Evolutionary conservation across 2,329 filamentous ascomycete species (phyloP), one percentile per base, ranked within the genome.

Genomic region (Zymoseptoria crescenta): DNA sequence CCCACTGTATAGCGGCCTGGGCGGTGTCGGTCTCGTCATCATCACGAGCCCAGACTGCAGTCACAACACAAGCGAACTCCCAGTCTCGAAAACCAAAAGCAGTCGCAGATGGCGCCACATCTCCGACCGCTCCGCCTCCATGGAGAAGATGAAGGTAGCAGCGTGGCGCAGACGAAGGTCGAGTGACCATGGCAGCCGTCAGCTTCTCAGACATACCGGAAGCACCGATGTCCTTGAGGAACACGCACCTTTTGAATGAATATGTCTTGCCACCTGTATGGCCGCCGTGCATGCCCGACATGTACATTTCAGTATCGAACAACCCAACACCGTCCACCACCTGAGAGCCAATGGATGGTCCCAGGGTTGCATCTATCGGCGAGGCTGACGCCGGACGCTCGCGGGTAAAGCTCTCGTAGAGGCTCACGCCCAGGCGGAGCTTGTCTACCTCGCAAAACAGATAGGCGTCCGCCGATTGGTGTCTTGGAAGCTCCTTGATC

Each of bases 71-170:
- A 52, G 83, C 84, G 73, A 81, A 87, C 30, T 82, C 76, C 84
- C 83, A 87, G 68, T 83, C 77, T 70, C 84, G 80, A 73, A 80
- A 85, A 51, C 84, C 83, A 56, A 87, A 87, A 56, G 84, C 83
- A 59, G 80, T 82, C 27, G 74, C 76, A 62, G 79, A 70, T 4
- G 71, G 62, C 1, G 71, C 65, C 16, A 80, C 63, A 27, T 84
- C 74, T 51, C 64, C n/a, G 49, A 83, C 69, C 0, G 78, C 79
- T 62, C 79, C 81, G 6, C 83, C 82, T 19, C 83, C 83, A 49
- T 86, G 84, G 8, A 87, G 71, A 4, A 87, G 79, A 75, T 87
- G 83, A 54, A 87, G 70, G 72, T 87, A 87, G 69, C 82, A 86
- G 13, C 82, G 67, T 48, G 76, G 72, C 0, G 81, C 76, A 2